These are phyloP conservation scores for Xenoacremonium recifei DNA, from an alignment of 2,329 filamentous ascomycete species.

Conservation along the genomic window DNA sequence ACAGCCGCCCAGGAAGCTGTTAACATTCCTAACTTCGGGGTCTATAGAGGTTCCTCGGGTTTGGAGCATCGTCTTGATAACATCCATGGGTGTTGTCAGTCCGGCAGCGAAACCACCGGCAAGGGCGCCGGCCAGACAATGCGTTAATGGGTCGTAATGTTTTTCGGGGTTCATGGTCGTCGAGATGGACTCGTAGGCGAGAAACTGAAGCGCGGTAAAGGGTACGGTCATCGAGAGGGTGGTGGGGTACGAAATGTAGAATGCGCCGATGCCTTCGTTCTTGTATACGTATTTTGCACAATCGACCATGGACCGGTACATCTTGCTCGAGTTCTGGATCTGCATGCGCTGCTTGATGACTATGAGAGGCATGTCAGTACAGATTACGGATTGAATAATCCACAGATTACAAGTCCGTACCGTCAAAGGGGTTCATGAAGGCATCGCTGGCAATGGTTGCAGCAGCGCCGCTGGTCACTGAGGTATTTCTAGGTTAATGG, in stretches of 20 bases:
- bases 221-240: conserved; percentile 98
- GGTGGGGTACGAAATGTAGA: conserved; percentile 98
- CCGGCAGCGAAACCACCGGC: conserved; percentile 93
- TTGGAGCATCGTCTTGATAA: conserved; percentile 96
- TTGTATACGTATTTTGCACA: conserved; percentile 87
- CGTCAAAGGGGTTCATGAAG: conserved; percentile 98
- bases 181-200: conserved; percentile 95
- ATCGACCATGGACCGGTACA: conserved; percentile 81
- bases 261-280: conserved; percentile 83
- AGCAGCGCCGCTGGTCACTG: conserved; percentile 88
- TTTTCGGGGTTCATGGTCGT: conserved; percentile 87
- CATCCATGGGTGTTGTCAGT: conserved; percentile 92
- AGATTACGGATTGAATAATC: neutral
- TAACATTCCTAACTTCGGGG: conserved; percentile 79
- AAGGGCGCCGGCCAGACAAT: conserved; percentile 88
- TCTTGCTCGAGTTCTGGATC: conserved; percentile 84
- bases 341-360: conserved; percentile 99
- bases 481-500: conserved; percentile 10
- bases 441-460: conserved; percentile 97
- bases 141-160: conserved; percentile 87
- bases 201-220: conserved; percentile 95
- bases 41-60: conserved; percentile 84
- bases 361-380: conserved; percentile 35
- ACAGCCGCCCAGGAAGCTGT: conserved; percentile 76
- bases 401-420: no score